phyloP scores from a whole-genome alignment of 169 alveolate genomes.

The Plasmodium coatneyi region DNA sequence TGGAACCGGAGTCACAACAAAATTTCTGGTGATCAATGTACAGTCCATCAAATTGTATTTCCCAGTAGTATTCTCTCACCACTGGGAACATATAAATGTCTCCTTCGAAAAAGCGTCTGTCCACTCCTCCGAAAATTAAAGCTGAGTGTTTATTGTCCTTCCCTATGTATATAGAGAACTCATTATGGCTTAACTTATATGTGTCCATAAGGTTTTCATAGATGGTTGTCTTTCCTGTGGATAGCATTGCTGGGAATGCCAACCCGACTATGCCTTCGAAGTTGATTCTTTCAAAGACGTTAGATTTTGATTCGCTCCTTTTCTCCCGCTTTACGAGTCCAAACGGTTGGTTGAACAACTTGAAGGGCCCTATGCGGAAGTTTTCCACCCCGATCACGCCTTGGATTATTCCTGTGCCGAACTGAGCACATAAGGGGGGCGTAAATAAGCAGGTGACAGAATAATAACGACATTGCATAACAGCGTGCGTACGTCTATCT shows the following conservation, averaged over 20 bases:
- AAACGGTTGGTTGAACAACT: slow-evolving; percentile 32
- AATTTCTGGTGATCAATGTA: slow-evolving; percentile 88
- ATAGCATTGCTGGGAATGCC: slow-evolving; percentile 90
- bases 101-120: slow-evolving; percentile 82
- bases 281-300: slow-evolving; percentile 76
- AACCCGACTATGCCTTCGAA: slow-evolving; percentile 92
- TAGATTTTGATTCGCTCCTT: slow-evolving; percentile 21
- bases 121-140: slow-evolving; percentile 91
- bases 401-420: slow-evolving; percentile 83
- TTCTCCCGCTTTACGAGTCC: slow-evolving; percentile 61
- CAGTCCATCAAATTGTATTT: slow-evolving; percentile 84
- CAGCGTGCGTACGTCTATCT: not conserved
- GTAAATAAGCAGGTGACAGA: not conserved
- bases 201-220: slow-evolving; percentile 59
- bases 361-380: slow-evolving; percentile 72
- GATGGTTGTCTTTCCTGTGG: slow-evolving; percentile 80
- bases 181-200: slow-evolving; percentile 31
- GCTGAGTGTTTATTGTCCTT: slow-evolving; percentile 83
- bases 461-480: not conserved
- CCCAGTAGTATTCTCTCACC: slow-evolving; percentile 91
- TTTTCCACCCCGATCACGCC: slow-evolving; percentile 77
- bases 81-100: slow-evolving; percentile 90
- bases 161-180: slow-evolving; percentile 59
- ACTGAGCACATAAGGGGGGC: not conserved
- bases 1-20: slow-evolving; percentile 84